phyloP scores from a whole-genome alignment of 495 filamentous ascomycete genomes.

The Aspergillus steynii region DNA sequence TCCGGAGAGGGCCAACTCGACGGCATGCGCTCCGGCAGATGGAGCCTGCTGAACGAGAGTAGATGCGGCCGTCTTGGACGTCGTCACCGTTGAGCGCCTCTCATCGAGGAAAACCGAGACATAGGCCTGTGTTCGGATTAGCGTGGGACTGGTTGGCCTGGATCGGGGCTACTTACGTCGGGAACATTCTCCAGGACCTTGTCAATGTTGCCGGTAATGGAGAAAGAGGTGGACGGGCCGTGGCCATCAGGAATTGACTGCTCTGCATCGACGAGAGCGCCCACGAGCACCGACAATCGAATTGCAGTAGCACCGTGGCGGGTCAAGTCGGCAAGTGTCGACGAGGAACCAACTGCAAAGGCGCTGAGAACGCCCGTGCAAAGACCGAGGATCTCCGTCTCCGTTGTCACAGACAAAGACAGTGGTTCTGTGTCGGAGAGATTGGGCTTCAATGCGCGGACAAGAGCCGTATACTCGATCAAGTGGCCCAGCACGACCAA shows the following conservation, averaged over 20 bases:
- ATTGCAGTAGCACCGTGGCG: slow-evolving; percentile 35
- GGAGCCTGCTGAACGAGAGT: slow-evolving; percentile 28
- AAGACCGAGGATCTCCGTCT: slow-evolving; percentile 36
- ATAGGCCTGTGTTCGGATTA: too few species aligned
- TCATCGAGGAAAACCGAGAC: background rate
- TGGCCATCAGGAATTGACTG: slow-evolving; percentile 23
- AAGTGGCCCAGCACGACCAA: too few species aligned
- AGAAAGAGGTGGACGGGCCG: slow-evolving; percentile 25
- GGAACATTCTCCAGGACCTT: background rate
- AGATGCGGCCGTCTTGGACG: slow-evolving; percentile 19
- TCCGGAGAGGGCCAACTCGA: background rate
- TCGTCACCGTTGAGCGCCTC: slow-evolving; percentile 4
- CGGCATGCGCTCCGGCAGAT: slow-evolving; percentile 30
- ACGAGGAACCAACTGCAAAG: slow-evolving; percentile 30
- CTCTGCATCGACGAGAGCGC: slow-evolving; percentile 39
- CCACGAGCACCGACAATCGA: slow-evolving; percentile 34
- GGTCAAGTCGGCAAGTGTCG: slow-evolving; percentile 20
- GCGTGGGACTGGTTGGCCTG: background rate
- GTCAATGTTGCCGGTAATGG: slow-evolving; percentile 3
- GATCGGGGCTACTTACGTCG: background rate
- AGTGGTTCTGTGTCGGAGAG: too few species aligned
- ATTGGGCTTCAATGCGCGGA: too few species aligned
- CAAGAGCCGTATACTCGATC: too few species aligned
- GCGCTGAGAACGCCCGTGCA: slow-evolving; percentile 42
- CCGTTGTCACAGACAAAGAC: too few species aligned